Base-by-base conservation (phyloP, 768 basidiomycete species). In the Exidia glandulosa region DNA sequence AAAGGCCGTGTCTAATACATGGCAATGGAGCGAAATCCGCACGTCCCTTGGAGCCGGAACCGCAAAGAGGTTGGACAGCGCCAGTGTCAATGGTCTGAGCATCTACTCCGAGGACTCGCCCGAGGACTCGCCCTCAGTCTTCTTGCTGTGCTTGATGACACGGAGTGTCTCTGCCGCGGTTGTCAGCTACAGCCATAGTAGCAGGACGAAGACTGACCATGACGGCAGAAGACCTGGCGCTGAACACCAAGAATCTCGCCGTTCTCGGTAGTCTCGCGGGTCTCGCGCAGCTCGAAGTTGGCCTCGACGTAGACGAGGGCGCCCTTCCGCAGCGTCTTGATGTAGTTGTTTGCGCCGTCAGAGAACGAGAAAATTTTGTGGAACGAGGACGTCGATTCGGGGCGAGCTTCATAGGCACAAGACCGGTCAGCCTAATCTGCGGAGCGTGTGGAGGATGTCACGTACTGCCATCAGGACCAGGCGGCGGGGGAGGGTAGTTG, bases 271-370 rank as follows among this genome's bases (percentile, higher is more conserved):
- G 78, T 71, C 41, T 87, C 86, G 9, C 89, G 81, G 32, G 63
- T 62, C 61, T 91, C 87, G 37, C 85, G 81, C 27, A 92, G 70
- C 70, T 91, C 89, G 62, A 80, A 91, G 64, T 75, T 77, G 31
- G 90, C 85, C 70, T 94, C 91, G 34, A 89, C 90, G 62, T 84
- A 92, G 19, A 94, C 90, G 60, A 76, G 83, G 56, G 80, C 74
- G 4, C 91, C 91, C 63, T 88, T 88, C 65, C 72, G 79, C 41
- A 94, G 69, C 47, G 73, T 82, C 61, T 74, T 76, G 34, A 94
- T 80, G 66, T 80, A 89, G 61, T 75, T 81, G 64, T 85, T 85
- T n/a, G 81, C 66, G 41, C 48, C 3, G 7, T 82, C 77, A n/a
- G 74, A 73, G 76, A 93, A 93, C 29, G 86, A 91, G 55, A 91